These are phyloP conservation scores for Acanthamoeba royreba DNA, from an alignment of 208 protist genomes.

Conservation along the genomic window DNA sequence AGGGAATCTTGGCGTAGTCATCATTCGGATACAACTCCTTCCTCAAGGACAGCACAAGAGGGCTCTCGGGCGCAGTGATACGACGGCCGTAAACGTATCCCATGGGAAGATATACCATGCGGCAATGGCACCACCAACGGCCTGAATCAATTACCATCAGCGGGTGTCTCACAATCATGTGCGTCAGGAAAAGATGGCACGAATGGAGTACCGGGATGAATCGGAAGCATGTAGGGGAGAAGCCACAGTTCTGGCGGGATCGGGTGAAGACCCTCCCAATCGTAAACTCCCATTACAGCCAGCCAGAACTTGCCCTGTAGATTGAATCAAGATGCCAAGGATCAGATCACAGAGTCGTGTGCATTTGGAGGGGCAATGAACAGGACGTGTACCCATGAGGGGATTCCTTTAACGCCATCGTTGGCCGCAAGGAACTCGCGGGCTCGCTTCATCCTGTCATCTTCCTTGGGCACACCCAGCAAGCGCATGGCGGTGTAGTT, in stretches of 20 bases:
- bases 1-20: slow-evolving; percentile 85
- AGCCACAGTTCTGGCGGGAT: slow-evolving; percentile 92
- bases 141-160: background rate
- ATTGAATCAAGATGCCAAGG: too few relatives aligned
- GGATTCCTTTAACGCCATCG: slow-evolving; percentile 86
- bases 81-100: slow-evolving; percentile 92
- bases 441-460: slow-evolving; percentile 75
- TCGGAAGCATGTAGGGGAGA: slow-evolving; percentile 89
- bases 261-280: slow-evolving; percentile 91
- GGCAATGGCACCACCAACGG: slow-evolving; percentile 92
- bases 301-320: slow-evolving; percentile 95
- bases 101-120: slow-evolving; percentile 95
- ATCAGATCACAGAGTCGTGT: too few relatives aligned
- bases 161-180: too few relatives aligned
- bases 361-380: background rate
- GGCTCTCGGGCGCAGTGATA: slow-evolving; percentile 73
- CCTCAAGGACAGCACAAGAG: slow-evolving; percentile 81
- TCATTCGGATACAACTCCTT: slow-evolving; percentile 86
- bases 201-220: slow-evolving; percentile 82
- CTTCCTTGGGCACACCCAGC: slow-evolving; percentile 85
- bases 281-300: slow-evolving; percentile 87
- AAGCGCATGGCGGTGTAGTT: slow-evolving; percentile 94
- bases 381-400: slow-evolving; percentile 86
- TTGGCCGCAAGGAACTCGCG: slow-evolving; percentile 84
- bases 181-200: background rate